Evolutionary conservation across 2,329 filamentous ascomycete genomes (phyloP).

Genomic region (Colletotrichum spaethianum): DNA sequence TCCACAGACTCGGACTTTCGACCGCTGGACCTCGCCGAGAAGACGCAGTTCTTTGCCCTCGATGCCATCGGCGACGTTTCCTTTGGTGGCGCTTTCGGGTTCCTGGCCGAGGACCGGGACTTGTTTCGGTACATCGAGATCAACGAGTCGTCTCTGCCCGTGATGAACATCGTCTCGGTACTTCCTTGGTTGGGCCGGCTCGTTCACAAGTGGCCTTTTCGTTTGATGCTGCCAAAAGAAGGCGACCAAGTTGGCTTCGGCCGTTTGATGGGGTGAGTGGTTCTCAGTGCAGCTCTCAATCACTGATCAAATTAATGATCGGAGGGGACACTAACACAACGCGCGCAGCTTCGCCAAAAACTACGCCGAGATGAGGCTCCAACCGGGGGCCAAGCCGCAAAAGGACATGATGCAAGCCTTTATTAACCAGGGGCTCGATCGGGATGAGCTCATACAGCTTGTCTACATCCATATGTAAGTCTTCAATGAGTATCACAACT

Average conservation of each 20-base stretch:
- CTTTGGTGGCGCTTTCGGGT: slow-evolving; percentile 67
- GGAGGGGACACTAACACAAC: background rate
- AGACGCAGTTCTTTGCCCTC: slow-evolving; percentile 66
- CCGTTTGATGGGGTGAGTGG: slow-evolving; percentile 51
- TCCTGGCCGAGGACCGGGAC: slow-evolving; percentile 64
- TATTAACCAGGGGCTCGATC: slow-evolving; percentile 53
- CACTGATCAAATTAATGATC: background rate
- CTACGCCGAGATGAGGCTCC: slow-evolving; percentile 47
- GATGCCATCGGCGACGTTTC: slow-evolving; percentile 68
- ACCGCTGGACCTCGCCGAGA: slow-evolving; percentile 63
- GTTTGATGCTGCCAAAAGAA: slow-evolving; percentile 57
- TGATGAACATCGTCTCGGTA: slow-evolving; percentile 59
- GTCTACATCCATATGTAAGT: slow-evolving; percentile 56
- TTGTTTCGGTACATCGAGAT: slow-evolving; percentile 61
- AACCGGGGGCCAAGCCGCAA: slow-evolving; percentile 45
- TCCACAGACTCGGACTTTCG: slow-evolving; percentile 51
- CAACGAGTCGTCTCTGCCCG: slow-evolving; percentile 57
- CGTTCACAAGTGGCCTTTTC: slow-evolving; percentile 57
- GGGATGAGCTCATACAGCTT: slow-evolving; percentile 55
- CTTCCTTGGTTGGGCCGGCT: slow-evolving; percentile 59
- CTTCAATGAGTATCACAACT: too few relatives aligned
- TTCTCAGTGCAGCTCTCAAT: background rate
- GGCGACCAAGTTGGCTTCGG: slow-evolving; percentile 57
- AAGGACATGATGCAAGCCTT: slow-evolving; percentile 58
- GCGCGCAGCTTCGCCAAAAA: slow-evolving; percentile 45